Percentiles rank a stretch among this genome's conserved stretches.
Conservation (phyloP, 73 alveolate genomes). For the Effrenium voratum region DNA sequence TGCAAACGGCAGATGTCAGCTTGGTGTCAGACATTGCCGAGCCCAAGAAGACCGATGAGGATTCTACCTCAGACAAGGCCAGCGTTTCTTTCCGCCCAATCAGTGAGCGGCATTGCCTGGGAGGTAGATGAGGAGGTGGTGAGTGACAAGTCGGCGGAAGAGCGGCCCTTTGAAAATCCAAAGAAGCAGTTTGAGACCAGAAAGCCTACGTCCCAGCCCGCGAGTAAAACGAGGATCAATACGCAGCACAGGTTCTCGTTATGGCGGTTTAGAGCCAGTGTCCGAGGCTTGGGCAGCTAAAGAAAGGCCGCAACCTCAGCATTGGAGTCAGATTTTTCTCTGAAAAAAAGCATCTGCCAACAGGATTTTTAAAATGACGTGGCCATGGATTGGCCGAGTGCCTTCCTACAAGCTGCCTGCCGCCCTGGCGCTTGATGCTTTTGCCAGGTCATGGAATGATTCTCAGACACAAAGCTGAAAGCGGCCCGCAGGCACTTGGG, state of each 20-base stretch:
- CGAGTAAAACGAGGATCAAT: too few species aligned
- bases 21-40: conserved; percentile 26
- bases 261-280: too few species aligned
- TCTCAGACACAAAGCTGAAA: conserved; percentile 72
- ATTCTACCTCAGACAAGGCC: background rate
- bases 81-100: background rate
- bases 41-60: too few species aligned
- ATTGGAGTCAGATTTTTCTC: too few species aligned
- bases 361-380: too few species aligned
- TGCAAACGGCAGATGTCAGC: conserved; percentile 68
- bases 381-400: too few species aligned
- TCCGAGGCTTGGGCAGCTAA: conserved; percentile 67
- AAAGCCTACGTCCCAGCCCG: background rate
- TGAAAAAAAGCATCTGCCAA: too few species aligned
- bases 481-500: conserved; percentile 51
- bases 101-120: too few species aligned
- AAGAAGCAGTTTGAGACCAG: background rate
- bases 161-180: background rate
- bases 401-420: too few species aligned
- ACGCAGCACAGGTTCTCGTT: too few species aligned
- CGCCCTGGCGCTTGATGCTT: too few species aligned
- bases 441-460: conserved; percentile 60
- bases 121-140: background rate
- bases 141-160: background rate
- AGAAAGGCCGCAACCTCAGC: background rate